Evolutionary conservation across 2,329 filamentous ascomycete species (phyloP), one percentile per base, ranked within the genome.

Genomic region (Colletotrichum sublineola): DNA sequence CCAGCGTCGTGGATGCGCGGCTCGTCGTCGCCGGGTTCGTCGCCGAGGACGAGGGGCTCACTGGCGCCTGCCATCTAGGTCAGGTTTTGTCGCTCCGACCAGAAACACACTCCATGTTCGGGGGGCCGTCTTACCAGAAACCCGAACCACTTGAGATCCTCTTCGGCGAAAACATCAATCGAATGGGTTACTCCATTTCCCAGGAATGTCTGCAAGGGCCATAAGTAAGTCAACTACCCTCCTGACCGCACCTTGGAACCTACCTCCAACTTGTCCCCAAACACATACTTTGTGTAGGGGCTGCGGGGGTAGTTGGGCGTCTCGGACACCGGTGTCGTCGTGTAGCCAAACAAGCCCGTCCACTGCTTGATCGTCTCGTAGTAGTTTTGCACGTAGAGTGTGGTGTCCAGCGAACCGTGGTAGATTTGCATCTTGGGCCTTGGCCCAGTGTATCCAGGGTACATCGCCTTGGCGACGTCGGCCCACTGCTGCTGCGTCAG

Each of bases 341-440:
- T 77, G 33, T 83, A 80, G 3, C 85, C 85, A 63, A 87, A 84
- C 0, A 89, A 84, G 5, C 84, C 85, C 0, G 86, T 84, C 87
- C 87, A 89, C 78, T 88, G 84, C 81, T 89, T 88, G 74, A 88
- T 86, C 55, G 85, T 85, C 80, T 91, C 89, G 36, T 87, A 78
- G 76, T 89, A 89, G 78, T 90, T 90, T 74, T 85, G 83, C 2
- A 85, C 86, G 24, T 82, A 81, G 3, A 90, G 79, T 0, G 84
- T 86, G 2, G 79, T 77, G 76, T 91, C 89, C 2, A 77, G 80
- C 24, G 83, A 84, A 33, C 88, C 88, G 75, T 91, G 88, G 81
- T 87, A 90, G 74, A 90, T 84, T 77, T 89, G 87, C 85, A 91
- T 88, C 69, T 83, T 85, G 0, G 89, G 88, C 3, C 87, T 80